These are phyloP conservation scores for Cyberlindnera suaveolens DNA, from an alignment of 805 yeast species.

Conservation along the genomic window DNA sequence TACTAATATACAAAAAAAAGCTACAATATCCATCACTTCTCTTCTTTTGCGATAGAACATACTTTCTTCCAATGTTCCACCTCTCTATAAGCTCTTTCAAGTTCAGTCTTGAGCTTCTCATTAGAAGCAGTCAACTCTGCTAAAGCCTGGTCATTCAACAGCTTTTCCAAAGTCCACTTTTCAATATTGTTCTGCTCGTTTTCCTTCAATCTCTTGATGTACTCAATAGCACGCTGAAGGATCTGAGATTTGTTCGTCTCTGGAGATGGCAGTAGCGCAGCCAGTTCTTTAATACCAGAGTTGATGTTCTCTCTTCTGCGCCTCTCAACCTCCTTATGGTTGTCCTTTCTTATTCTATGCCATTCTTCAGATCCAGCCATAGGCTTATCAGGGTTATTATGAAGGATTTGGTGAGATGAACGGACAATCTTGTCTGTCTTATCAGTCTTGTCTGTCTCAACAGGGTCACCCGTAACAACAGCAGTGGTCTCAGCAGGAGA, in stretches of 20 bases:
- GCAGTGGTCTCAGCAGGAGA: background rate
- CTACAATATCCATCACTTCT: slow-evolving; percentile 2
- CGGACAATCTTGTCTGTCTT: background rate
- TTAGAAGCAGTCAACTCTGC: slow-evolving; percentile 79
- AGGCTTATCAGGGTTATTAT: slow-evolving; percentile 37
- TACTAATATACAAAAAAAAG: background rate
- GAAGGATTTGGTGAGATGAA: slow-evolving; percentile 12
- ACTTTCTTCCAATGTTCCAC: slow-evolving; percentile 73
- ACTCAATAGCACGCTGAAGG: slow-evolving; percentile 81
- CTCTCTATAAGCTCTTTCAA: slow-evolving; percentile 89
- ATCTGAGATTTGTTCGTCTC: slow-evolving; percentile 91
- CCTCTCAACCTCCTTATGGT: slow-evolving; percentile 94
- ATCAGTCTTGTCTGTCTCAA: slow-evolving; percentile 1
- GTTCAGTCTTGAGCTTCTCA: slow-evolving; percentile 80
- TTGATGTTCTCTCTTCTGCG: slow-evolving; percentile 87
- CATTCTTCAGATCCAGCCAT: slow-evolving; percentile 75
- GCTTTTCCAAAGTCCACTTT: slow-evolving; percentile 91
- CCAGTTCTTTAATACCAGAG: slow-evolving; percentile 76
- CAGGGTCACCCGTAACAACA: background rate
- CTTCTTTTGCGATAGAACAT: slow-evolving; percentile 5
- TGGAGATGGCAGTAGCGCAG: slow-evolving; percentile 70
- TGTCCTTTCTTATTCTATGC: slow-evolving; percentile 77
- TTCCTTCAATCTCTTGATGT: slow-evolving; percentile 82
- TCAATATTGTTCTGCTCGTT: slow-evolving; percentile 86
- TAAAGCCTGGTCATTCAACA: slow-evolving; percentile 86